phyloP scores from a whole-genome alignment of 768 basidiomycete genomes.

The Leccinellum albellum region DNA sequence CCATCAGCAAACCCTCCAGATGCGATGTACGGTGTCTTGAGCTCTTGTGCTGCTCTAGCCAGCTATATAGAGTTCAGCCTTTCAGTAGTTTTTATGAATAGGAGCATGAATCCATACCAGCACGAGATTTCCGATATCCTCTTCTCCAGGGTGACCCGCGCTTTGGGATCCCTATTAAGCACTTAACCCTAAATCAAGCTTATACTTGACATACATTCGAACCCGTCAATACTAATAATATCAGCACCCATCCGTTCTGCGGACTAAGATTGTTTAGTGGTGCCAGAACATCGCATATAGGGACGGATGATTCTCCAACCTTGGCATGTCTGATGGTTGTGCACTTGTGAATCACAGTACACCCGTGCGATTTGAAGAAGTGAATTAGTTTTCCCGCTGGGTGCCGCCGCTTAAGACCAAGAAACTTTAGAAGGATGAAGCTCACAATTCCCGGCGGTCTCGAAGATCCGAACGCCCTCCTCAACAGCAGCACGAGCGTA shows the following conservation, averaged over 20 bases:
- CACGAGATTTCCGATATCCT: conserved; percentile 86
- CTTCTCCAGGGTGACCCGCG: conserved; percentile 92
- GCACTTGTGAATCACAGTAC: conserved; percentile 87
- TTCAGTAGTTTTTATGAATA: neutral
- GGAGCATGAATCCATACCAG: conserved; percentile 44
- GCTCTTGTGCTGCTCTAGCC: conserved; percentile 80
- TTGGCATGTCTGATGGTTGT: conserved; percentile 84
- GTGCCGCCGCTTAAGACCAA: neutral
- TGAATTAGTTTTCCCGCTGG: conserved; percentile 74
- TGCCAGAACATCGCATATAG: conserved; percentile 4
- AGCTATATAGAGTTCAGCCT: conserved; percentile 44
- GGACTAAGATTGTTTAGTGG: conserved; percentile 31
- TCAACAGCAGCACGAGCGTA: conserved; percentile 79
- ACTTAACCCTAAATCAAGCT: neutral
- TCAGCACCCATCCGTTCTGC: conserved; percentile 82
- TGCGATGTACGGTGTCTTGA: conserved; percentile 83
- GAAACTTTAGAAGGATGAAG: neutral
- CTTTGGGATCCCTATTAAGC: conserved; percentile 41
- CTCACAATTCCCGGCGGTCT: conserved; percentile 90
- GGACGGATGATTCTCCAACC: conserved; percentile 39
- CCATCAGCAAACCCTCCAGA: conserved; percentile 90
- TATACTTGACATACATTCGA: conserved; percentile 62
- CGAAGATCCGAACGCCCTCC: conserved; percentile 85
- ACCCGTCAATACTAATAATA: conserved; percentile 83
- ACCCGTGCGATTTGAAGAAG: conserved; percentile 74